Percentiles rank a stretch among this genome's conserved stretches.
Conservation (phyloP, 306 rosid genomes). For the Lupinus albus region DNA sequence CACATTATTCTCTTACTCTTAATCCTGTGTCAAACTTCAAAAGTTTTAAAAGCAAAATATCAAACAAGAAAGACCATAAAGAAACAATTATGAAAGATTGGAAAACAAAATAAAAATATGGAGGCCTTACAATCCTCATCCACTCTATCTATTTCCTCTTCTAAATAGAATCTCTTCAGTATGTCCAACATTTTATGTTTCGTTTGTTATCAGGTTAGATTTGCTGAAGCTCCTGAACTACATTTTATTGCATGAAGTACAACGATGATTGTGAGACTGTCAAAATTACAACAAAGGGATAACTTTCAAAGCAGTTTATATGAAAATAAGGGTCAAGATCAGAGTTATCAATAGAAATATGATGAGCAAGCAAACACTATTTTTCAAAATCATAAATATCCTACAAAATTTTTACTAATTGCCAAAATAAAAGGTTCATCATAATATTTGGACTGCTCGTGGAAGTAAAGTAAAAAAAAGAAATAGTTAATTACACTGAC, state of each 20-base stretch:
- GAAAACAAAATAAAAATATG: conserved; percentile 10
- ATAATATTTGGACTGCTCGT: background rate
- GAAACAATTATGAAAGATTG: conserved; percentile 21
- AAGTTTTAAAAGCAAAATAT: conserved; percentile 24
- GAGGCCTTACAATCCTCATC: conserved; percentile 62
- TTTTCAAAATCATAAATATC: conserved; percentile 24
- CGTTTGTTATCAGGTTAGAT: conserved; percentile 60
- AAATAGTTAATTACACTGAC: no score
- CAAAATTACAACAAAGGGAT: conserved; percentile 26
- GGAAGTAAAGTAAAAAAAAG: conserved; percentile 12
- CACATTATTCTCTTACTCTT: no score
- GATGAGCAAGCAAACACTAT: background rate
- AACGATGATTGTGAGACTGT: conserved; percentile 79
- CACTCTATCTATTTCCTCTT: conserved; percentile 71
- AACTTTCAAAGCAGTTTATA: conserved; percentile 15
- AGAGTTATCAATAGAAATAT: conserved; percentile 5
- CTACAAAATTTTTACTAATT: conserved; percentile 4
- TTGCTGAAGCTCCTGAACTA: conserved; percentile 72
- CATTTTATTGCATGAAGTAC: conserved; percentile 91
- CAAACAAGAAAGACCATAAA: conserved; percentile 23
- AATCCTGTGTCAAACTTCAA: conserved; percentile 1
- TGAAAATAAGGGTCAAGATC: conserved; percentile 16
- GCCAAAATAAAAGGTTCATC: conserved; percentile 32
- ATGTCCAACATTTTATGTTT: conserved; percentile 79
- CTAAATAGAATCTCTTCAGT: conserved; percentile 68